Percentiles rank a stretch among this genome's conserved stretches.
Evolutionary conservation across 306 rosid species (phyloP).

Genomic region (Vigna radiata): DNA sequence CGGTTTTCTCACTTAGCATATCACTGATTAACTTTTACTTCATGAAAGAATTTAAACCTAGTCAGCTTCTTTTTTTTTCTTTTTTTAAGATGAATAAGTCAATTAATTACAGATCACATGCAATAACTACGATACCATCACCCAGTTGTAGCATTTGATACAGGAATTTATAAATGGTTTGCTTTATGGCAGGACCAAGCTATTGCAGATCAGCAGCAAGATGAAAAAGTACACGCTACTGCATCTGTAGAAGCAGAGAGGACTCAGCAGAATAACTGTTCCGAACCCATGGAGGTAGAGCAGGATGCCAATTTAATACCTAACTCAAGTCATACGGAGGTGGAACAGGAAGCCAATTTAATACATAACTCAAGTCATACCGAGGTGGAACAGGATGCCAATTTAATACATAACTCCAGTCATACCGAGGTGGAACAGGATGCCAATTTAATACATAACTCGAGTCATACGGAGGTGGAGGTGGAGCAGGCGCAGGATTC

Average conservation of each 20-base stretch:
- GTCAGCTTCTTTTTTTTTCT: neutral
- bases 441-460: slow-evolving; percentile 46
- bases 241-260: slow-evolving; percentile 31
- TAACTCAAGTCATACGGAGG: slow-evolving; percentile 29
- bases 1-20: slow-evolving; percentile 4
- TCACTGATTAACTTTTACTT: slow-evolving; percentile 1
- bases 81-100: neutral
- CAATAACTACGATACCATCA: slow-evolving; percentile 45
- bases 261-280: slow-evolving; percentile 41
- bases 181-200: slow-evolving; percentile 78
- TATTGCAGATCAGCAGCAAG: slow-evolving; percentile 48
- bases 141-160: slow-evolving; percentile 57
- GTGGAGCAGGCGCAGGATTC: neutral
- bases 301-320: slow-evolving; percentile 54
- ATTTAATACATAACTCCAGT: too few species aligned
- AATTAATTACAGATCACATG: slow-evolving; percentile 6
- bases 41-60: slow-evolving; percentile 14
- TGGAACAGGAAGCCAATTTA: slow-evolving; percentile 59
- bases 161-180: slow-evolving; percentile 63
- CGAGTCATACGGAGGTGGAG: too few species aligned
- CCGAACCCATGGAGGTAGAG: slow-evolving; percentile 51
- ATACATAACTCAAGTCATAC: slow-evolving; percentile 16
- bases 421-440: slow-evolving; percentile 55
- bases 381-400: too few species aligned
- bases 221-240: slow-evolving; percentile 44